A percentile compares a stretch with the other conserved stretches of the same genome.
Evolutionary conservation across 2,329 filamentous ascomycete species (phyloP).

Genomic region (Podosphaera fusca): DNA sequence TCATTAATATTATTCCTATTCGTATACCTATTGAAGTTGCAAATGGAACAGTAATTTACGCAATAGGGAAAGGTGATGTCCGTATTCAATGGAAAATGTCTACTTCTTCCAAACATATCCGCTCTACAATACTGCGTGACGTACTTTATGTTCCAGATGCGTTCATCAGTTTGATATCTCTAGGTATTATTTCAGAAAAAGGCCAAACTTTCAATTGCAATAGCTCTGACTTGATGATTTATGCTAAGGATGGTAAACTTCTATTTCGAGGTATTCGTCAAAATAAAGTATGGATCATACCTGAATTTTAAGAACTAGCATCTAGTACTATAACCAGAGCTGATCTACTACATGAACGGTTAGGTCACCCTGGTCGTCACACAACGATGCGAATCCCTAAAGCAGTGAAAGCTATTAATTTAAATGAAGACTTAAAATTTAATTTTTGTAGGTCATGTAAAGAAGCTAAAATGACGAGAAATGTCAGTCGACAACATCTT

Average conservation of each 20-base stretch:
- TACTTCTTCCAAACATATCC: background rate
- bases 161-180: too few species aligned
- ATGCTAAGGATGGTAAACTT: background rate
- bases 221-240: background rate
- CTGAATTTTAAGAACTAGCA: background rate
- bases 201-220: background rate
- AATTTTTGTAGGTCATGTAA: background rate
- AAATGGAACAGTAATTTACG: background rate
- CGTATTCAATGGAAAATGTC: background rate
- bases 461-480: too few species aligned
- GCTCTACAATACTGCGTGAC: too few species aligned
- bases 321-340: background rate
- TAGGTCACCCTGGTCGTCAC: background rate
- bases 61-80: background rate
- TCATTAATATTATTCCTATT: too few species aligned
- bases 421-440: background rate
- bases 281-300: background rate
- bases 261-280: background rate
- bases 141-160: too few species aligned
- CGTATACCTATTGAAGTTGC: too few species aligned
- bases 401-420: background rate
- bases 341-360: background rate
- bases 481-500: too few species aligned
- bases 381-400: background rate
- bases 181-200: background rate